Base-by-base conservation (phyloP, 2,329 filamentous ascomycete genomes). In the Aureobasidium sp. region DNA sequence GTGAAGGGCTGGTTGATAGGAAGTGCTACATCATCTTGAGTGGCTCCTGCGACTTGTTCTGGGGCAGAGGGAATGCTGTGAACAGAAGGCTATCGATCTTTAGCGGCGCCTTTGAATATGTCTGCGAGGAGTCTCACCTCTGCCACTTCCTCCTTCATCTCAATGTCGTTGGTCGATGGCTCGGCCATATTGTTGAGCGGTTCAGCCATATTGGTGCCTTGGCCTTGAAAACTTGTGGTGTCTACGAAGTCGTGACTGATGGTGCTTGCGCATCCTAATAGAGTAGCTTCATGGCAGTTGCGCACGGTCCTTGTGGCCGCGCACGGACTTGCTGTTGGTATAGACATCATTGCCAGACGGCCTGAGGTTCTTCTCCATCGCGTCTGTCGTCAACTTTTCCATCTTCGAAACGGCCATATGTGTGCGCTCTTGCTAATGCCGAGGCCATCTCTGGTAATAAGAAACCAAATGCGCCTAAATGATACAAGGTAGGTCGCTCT, bases 111-210 rank as follows among this genome's bases (percentile, higher is more conserved):
- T 39, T 32, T 17, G 6, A 27, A 17, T 27, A 29, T 51, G 37
- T n/a, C 29, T 44, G 4, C 10, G 13, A 29, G 4, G 13, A 26
- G 36, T 23, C 34, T 23, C 67, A 70, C 70, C 62, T 71, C 69
- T 60, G 63, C 50, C 10, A 65, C 42, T 58, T 72, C 71, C 55
- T 74, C 72, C 61, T 73, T 74, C 73, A 74, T 74, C 60, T 72
- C 71, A 5, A 72, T 63, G 57, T 74, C 72, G 15, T 60, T 61
- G 17, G 55, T 64, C 3, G 57, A 48, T 13, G 62, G 39, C 6
- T 63, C 56, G 26, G 56, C 53, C 27, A 64, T 64, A 53, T 69
- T 70, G 47, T 73, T 73, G n/a, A 67, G 29, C 9, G 59, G 37
- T 15, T 70, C 69, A 17, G 68, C 70, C 71, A 72, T 73, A 15